A percentile compares a stretch with the other conserved stretches of the same genome.
These are phyloP conservation scores for Helichrysum umbraculigerum DNA, from an alignment of 129 eudicot genomes.

Conservation along the genomic window DNA sequence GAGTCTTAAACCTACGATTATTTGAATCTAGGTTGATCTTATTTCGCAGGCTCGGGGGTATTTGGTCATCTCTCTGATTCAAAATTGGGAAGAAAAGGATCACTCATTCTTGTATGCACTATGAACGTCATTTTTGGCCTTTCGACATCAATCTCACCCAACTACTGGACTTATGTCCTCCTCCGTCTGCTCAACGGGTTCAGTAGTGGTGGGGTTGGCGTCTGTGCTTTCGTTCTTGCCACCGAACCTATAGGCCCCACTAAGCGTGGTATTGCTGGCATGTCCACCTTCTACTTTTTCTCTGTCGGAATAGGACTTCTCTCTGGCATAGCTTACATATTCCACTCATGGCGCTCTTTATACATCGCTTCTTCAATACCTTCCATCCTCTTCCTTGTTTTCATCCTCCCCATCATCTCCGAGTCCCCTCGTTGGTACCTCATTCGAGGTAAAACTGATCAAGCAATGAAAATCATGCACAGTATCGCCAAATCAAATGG, in stretches of 20 bases:
- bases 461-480: slow-evolving; percentile 72
- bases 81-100: slow-evolving; percentile 76
- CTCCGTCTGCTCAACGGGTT: slow-evolving; percentile 78
- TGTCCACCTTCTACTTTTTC: slow-evolving; percentile 96
- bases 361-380: slow-evolving; percentile 76
- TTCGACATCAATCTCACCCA: slow-evolving; percentile 72
- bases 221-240: slow-evolving; percentile 88
- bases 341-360: slow-evolving; percentile 68
- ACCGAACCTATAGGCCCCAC: slow-evolving; percentile 83
- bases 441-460: slow-evolving; percentile 46
- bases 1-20: slow-evolving; percentile 1
- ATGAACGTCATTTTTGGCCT: slow-evolving; percentile 64
- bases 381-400: slow-evolving; percentile 55
- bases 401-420: slow-evolving; percentile 69
- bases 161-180: slow-evolving; percentile 60
- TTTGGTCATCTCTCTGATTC: slow-evolving; percentile 95
- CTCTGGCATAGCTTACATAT: slow-evolving; percentile 66
- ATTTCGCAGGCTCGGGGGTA: slow-evolving; percentile 70
- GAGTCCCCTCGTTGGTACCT: slow-evolving; percentile 96
- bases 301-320: slow-evolving; percentile 72
- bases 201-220: slow-evolving; percentile 84
- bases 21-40: neutral
- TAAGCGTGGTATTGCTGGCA: slow-evolving; percentile 79
- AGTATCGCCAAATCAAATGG: slow-evolving; percentile 59
- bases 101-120: slow-evolving; percentile 58